Conservation (phyloP, 1,284 basidiomycete genomes). For the Fomes fomentarius region DNA sequence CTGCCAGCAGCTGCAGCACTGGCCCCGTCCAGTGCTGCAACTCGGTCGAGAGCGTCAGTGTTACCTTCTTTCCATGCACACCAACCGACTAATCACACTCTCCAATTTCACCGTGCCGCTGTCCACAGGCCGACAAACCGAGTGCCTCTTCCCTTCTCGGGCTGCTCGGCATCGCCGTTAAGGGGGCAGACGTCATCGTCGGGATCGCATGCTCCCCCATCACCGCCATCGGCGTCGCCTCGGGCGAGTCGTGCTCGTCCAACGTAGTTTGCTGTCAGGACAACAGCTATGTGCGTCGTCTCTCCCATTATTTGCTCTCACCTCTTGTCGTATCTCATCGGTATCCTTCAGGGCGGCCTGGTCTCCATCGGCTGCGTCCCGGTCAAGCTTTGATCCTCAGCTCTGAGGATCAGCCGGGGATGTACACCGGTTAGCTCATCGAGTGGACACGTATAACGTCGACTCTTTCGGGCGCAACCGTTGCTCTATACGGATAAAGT, state of each 20-base stretch:
- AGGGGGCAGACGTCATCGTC: conserved; percentile 18
- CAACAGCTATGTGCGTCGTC: conserved; percentile 9
- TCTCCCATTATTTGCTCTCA: neutral
- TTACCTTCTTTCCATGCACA: neutral
- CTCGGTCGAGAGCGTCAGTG: conserved; percentile 19
- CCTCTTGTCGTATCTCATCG: neutral
- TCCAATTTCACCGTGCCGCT: neutral
- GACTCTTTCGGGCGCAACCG: too few relatives aligned
- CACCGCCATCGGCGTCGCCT: conserved; percentile 24
- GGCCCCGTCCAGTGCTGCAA: conserved; percentile 37
- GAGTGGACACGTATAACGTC: too few relatives aligned
- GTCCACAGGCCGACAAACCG: conserved; percentile 13
- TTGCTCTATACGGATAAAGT: too few relatives aligned
- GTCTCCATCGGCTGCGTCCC: conserved; percentile 14
- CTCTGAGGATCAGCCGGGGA: conserved; percentile 1
- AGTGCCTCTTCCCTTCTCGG: conserved; percentile 17
- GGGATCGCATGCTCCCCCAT: conserved; percentile 27
- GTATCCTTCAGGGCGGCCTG: conserved; percentile 1
- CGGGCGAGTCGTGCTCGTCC: conserved; percentile 30
- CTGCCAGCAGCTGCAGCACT: conserved; percentile 28
- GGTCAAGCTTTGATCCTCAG: too few relatives aligned
- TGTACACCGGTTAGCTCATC: too few relatives aligned
- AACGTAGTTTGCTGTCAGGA: conserved; percentile 45
- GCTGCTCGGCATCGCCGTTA: conserved; percentile 21
- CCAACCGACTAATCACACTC: neutral